These are phyloP conservation scores for Tricholoma furcatifolium DNA, from an alignment of 768 basidiomycete species.

Conservation along the genomic window DNA sequence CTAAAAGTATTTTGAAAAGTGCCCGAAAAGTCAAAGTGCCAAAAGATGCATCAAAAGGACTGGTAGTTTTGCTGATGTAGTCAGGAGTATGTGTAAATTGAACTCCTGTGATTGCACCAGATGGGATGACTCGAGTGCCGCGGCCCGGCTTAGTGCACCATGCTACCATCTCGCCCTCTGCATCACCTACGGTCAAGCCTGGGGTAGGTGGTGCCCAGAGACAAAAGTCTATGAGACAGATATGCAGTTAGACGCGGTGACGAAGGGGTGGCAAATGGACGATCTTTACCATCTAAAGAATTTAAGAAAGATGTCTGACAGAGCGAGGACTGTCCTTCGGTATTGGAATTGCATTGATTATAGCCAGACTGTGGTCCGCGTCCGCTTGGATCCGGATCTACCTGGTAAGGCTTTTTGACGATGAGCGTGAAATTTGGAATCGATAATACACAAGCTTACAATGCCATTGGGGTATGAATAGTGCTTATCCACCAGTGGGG, in stretches of 20 bases:
- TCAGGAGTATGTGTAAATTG: conserved; percentile 54
- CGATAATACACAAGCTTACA: background rate
- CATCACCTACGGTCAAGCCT: conserved; percentile 5
- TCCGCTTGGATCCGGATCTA: conserved; percentile 35
- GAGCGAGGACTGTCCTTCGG: conserved; percentile 49
- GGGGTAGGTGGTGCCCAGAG: conserved; percentile 12
- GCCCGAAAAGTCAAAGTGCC: too few species aligned
- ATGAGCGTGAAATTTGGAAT: background rate
- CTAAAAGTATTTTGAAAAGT: too few species aligned
- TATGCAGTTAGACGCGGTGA: background rate
- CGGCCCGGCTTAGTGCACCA: conserved; percentile 37
- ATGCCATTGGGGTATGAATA: conserved; percentile 17
- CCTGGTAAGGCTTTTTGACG: conserved; percentile 48
- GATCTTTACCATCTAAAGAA: conserved; percentile 42
- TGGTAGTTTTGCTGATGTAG: too few species aligned
- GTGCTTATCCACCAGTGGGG: conserved; percentile 14
- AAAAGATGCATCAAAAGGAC: too few species aligned
- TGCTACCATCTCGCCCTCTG: conserved; percentile 21
- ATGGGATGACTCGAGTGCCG: conserved; percentile 46
- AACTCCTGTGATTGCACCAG: conserved; percentile 26
- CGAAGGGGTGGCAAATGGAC: background rate
- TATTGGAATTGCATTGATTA: conserved; percentile 59
- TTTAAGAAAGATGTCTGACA: conserved; percentile 60
- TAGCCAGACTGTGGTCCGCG: conserved; percentile 62
- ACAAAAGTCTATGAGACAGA: background rate